Evolutionary conservation across 2,329 filamentous ascomycete genomes (phyloP).

Genomic region (Venturia pyrina): DNA sequence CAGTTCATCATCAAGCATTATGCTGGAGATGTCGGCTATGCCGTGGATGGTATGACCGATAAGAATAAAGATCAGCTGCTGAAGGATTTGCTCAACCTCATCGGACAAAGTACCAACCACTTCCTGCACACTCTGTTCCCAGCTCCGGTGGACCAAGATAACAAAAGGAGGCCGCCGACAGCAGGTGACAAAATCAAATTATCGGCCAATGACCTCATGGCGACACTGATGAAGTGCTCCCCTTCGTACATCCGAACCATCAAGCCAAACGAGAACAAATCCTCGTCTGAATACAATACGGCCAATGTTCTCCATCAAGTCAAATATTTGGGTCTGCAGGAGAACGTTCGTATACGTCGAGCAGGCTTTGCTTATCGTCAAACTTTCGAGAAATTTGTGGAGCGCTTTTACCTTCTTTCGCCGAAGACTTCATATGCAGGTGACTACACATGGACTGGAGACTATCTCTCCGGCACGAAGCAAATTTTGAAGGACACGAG

Average conservation of each 20-base stretch:
- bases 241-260: constrained; percentile 98
- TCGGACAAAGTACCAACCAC: constrained; percentile 70
- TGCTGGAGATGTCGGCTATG: constrained; percentile 91
- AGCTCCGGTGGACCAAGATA: constrained; percentile 87
- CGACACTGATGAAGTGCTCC: constrained; percentile 92
- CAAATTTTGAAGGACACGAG: constrained; percentile 95
- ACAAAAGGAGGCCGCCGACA: constrained; percentile 85
- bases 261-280: constrained; percentile 99
- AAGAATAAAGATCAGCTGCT: constrained; percentile 98
- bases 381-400: constrained; percentile 95
- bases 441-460: constrained; percentile 92
- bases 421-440: constrained; percentile 92
- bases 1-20: constrained; percentile 99
- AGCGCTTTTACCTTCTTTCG: constrained; percentile 90
- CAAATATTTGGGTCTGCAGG: constrained; percentile 97
- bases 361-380: constrained; percentile 96
- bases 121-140: constrained; percentile 90
- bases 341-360: constrained; percentile 94
- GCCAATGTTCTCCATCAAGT: constrained; percentile 94
- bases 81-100: constrained; percentile 84
- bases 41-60: constrained; percentile 92
- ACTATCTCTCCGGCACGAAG: constrained; percentile 74
- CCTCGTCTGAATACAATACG: constrained; percentile 80
- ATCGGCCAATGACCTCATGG: constrained; percentile 89
- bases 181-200: constrained; percentile 92